Evolutionary conservation across 1,284 basidiomycete genomes (phyloP), one percentile per base, ranked within the genome.

Genomic region (Hemileia vastatrix): DNA sequence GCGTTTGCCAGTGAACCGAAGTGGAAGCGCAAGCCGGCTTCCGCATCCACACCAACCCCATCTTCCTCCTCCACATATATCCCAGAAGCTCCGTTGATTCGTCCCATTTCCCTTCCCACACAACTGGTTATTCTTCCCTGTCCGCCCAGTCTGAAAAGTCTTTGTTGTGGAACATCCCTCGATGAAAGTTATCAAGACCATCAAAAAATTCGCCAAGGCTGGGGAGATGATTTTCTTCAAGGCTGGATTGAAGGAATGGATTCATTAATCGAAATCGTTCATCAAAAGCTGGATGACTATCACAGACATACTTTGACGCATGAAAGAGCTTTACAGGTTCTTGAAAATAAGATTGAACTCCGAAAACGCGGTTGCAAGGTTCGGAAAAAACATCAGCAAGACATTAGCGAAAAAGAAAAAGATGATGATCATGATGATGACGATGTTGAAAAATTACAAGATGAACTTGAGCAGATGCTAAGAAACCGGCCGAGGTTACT

Each of bases 1-100:
- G 48, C 45, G 8, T 63, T 54, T 18, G 60, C 45, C 19, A 63
- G 60, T 51, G 53, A 44, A 18, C 60, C 60, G 24, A 50, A 50
- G 15, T 24, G 3, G 2, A 13, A 33, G 3, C 36, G 31, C 19
- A 63, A 50, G 31, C n/a, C 31, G 9, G 8, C 2, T n/a, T 5
- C 43, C 1, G 18, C 32, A 15, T 19, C 4, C 6, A 4, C 52
- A n/a, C 4, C 1, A 23, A 1, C 51, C 36, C 19, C n/a, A 23
- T 32, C 44, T n/a, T 40, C 44, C 2, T 13, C 49, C 4, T 19
- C n/a, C 33, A 33, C 45, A 32, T 24, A 24, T 32, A n/a, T 40
- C 13, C n/a, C 47, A 2, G 5, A 49, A 6, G 19, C 11, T 18
- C 31, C 8, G 13, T 5, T 11, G n/a, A 18, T 63, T 6, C 18